Evolutionary conservation across 1,284 basidiomycete genomes (phyloP), one percentile per base, ranked within the genome.

Genomic region (Ustilago crameri): DNA sequence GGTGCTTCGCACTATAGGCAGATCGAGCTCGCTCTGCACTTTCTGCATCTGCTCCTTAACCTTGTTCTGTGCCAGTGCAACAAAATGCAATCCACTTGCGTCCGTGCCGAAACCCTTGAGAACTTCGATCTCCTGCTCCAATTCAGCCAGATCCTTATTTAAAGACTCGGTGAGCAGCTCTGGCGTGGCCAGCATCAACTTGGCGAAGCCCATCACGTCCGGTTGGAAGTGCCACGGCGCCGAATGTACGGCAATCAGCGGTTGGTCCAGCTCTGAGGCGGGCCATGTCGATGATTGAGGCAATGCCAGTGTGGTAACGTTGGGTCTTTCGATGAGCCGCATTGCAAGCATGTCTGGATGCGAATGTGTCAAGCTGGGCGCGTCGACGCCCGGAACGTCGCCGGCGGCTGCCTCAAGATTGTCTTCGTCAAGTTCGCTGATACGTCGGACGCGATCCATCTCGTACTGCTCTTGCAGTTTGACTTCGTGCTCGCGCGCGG

Each of bases 211-310:
- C 73, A 91, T 90, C 24, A 96, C 92, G 80, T 98, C 93, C 0
- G 95, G 96, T 20, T 95, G 87, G 85, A 98, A 98, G 82, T 96
- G 89, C 86, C 95, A 98, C 8, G 95, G 95, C 0, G 93, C 92
- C 76, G 92, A 89, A 73, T 95, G 92, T 15, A 92, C 91, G 10
- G 92, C 90, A n/a, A 98, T 3, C 91, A 96, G 52, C 12, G 74
- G 72, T 17, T 67, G 57, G 40, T 14, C 71, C 2, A 55, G 56
- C 32, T 54, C 54, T n/a, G 67, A 65, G 14, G 63, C 51, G 0
- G 93, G 95, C 94, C 95, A 99, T 1, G 93, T 93, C 9, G 86
- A 82, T 0, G 95, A 95, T 26, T 92, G 90, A 43, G 95, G 95
- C 12, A 99, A 87, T 2, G 96, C 95, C n/a, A 98, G 87, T 0